Evolutionary conservation across 2,329 filamentous ascomycete species (phyloP), one percentile per base, ranked within the genome.

Genomic region (Cercospora canescens): DNA sequence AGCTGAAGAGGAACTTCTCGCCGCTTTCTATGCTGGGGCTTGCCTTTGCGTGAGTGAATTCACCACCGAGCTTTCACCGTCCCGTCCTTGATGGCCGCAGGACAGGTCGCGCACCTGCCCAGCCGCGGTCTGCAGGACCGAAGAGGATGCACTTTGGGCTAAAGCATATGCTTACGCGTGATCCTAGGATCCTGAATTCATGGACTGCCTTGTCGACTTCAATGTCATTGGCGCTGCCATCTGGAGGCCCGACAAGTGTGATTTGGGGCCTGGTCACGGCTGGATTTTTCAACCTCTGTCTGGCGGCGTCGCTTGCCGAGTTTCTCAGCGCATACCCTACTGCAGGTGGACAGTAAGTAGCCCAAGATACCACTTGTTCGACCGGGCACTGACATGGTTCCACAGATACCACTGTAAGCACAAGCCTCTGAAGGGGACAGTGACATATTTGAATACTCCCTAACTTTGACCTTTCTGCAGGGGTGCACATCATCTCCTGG

Each of bases 251-350:
- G 21, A 87, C 86, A 7, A 85, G 88, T 65, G 89, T 93, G 45
- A 85, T 94, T 65, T 94, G 91, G 91, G 91, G 91, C 3, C 73
- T 84, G 5, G 72, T 86, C 12, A 83, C 81, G 2, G 81, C 81
- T 6, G 82, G 89, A 58, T 71, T 91, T 55, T 92, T 89, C 80
- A 92, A 92, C 72, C 74, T 92, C 9, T 90, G 87, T 71, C 83
- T 92, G 39, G 88, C 90, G 6, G 85, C 87, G 8, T 90, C 88
- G 4, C 81, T 92, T 30, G 89, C 89, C 56, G 90, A 92, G 75
- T 92, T 75, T 81, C 85, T 30, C 78, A 81, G 66, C 88, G 89
- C 76, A 76, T 84, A 68, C 68, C 86, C 45, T 74, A 89, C 75
- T 69, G 87, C n/a, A 11, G 76, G 74, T n/a, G 39, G 54, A 50